phyloP scores from a whole-genome alignment of 129 eudicot species.

The Tanacetum coccineum region DNA sequence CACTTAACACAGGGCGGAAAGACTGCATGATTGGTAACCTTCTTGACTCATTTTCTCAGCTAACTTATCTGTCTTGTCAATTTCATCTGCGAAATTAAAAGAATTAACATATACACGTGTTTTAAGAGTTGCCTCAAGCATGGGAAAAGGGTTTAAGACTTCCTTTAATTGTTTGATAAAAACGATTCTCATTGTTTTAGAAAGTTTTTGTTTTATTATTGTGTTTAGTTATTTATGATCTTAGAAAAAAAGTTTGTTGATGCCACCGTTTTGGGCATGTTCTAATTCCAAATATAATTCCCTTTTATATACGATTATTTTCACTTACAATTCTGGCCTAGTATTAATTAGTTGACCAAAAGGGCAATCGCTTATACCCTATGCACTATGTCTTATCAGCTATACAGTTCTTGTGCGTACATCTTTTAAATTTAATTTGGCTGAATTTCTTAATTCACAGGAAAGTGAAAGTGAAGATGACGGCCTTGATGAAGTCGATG shows the following conservation, averaged over 20 bases:
- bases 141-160: not conserved
- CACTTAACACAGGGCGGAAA: not conserved
- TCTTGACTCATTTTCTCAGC: constrained; percentile 2
- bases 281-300: not conserved
- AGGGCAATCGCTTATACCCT: too few relatives aligned
- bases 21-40: not conserved
- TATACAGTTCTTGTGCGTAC: not conserved
- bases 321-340: constrained; percentile 5
- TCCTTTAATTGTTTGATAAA: not conserved
- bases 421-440: not conserved
- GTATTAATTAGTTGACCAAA: constrained; percentile 8
- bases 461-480: constrained; percentile 96
- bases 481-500: constrained; percentile 67
- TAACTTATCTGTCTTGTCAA: not conserved
- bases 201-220: too few relatives aligned
- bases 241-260: too few relatives aligned
- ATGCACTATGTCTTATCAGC: not conserved
- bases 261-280: too few relatives aligned
- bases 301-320: not conserved
- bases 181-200: too few relatives aligned
- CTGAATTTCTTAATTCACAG: constrained; percentile 26
- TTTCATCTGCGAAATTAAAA: too few relatives aligned
- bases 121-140: not conserved
- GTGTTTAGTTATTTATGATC: too few relatives aligned
- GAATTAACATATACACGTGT: not conserved